Evolutionary conservation across 176 grass and related monocot species (phyloP).

Genomic region (Chrysopogon serrulatus): DNA sequence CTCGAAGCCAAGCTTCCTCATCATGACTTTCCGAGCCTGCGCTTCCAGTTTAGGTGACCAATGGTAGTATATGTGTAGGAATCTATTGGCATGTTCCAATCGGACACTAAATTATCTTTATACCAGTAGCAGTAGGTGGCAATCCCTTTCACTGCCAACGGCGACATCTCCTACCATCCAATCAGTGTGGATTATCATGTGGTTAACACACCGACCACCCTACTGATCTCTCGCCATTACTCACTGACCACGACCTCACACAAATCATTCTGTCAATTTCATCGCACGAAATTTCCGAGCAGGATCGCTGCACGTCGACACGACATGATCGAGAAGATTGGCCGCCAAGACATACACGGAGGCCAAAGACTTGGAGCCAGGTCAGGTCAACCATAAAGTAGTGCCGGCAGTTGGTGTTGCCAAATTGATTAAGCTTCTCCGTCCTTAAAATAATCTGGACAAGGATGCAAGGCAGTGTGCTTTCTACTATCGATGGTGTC

Average conservation of each 20-base stretch:
- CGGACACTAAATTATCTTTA: neutral
- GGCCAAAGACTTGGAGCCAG: conserved; percentile 16
- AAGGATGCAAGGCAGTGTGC: neutral
- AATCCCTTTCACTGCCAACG: conserved; percentile 17
- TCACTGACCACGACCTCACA: conserved; percentile 5
- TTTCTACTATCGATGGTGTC: neutral
- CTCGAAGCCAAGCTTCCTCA: no score
- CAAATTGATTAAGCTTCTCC: conserved; percentile 12
- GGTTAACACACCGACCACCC: conserved; percentile 21
- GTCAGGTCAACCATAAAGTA: conserved; percentile 30
- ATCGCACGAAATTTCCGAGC: neutral
- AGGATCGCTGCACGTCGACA: conserved; percentile 14
- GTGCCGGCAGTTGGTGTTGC: neutral
- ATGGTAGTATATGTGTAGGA: neutral
- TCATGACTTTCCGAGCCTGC: no score
- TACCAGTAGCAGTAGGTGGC: conserved; percentile 15
- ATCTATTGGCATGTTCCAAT: conserved; percentile 32
- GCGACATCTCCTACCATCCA: neutral
- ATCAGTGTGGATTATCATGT: conserved; percentile 1
- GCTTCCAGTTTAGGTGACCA: no score
- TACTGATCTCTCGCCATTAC: neutral
- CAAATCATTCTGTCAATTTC: conserved; percentile 14
- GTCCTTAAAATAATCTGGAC: neutral
- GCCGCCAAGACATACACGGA: neutral
- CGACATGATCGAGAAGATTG: conserved; percentile 7